Evolutionary conservation across 345 rosid genomes (phyloP).

Genomic region (Durio zibethinus): DNA sequence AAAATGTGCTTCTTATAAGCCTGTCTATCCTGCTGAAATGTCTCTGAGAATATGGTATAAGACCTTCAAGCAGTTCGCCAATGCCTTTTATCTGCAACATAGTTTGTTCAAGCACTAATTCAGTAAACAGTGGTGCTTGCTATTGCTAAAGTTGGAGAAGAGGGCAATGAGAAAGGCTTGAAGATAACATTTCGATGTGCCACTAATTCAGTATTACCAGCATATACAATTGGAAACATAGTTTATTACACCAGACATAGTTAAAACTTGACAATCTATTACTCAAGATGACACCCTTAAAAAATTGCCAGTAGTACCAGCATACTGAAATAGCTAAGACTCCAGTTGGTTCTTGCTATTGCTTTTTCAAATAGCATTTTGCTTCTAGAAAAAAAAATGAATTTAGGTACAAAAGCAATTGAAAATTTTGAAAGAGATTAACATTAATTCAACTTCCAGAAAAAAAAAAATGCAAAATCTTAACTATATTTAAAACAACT

Average conservation of each 20-base stretch:
- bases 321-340: neutral
- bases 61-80: constrained; percentile 81
- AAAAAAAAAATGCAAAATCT: neutral
- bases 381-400: neutral
- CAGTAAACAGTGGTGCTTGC: too few species aligned
- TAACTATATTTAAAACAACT: neutral
- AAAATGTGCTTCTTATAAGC: constrained; percentile 77
- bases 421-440: neutral
- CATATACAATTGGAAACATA: too few species aligned
- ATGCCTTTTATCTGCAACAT: constrained; percentile 66
- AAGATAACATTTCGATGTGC: too few species aligned
- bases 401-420: constrained; percentile 2
- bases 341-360: neutral
- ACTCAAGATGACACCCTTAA: neutral
- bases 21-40: constrained; percentile 89
- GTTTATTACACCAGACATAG: neutral
- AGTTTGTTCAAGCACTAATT: constrained; percentile 7
- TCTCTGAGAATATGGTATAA: constrained; percentile 83
- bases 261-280: neutral
- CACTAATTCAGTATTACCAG: too few species aligned
- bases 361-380: neutral
- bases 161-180: too few species aligned
- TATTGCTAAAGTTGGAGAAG: too few species aligned
- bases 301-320: neutral
- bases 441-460: neutral